phyloP scores from a whole-genome alignment of 352 stramenopile species.

The Phytophthora pistaciae region DNA sequence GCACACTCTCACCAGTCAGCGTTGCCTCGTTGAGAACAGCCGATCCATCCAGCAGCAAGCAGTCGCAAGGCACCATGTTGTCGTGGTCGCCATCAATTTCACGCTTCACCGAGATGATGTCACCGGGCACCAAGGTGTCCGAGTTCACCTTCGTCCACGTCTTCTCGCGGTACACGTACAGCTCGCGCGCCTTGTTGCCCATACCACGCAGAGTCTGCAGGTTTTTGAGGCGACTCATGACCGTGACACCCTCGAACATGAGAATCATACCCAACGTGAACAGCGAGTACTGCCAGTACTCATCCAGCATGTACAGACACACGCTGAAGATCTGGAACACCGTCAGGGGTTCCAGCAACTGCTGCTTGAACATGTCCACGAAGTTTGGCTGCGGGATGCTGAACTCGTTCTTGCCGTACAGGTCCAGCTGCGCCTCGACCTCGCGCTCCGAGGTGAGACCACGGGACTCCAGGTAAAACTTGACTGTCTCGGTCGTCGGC shows the following conservation, averaged over 20 bases:
- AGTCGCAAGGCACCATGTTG: slow-evolving; percentile 95
- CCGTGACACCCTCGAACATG: slow-evolving; percentile 98
- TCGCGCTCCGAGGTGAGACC: slow-evolving; percentile 59
- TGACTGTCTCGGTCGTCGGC: slow-evolving; percentile 64
- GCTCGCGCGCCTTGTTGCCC: slow-evolving; percentile 85
- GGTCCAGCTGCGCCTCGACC: slow-evolving; percentile 58
- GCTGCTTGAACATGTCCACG: slow-evolving; percentile 96
- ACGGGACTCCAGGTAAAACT: slow-evolving; percentile 65
- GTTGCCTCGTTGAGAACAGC: slow-evolving; percentile 99
- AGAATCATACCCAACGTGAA: slow-evolving; percentile 99
- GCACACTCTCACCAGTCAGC: slow-evolving; percentile 98
- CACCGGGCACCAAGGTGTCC: slow-evolving; percentile 92
- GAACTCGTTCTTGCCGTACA: slow-evolving; percentile 94
- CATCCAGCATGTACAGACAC: slow-evolving; percentile 98
- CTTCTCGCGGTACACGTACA: slow-evolving; percentile 93
- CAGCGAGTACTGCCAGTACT: slow-evolving; percentile 99
- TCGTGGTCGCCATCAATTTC: slow-evolving; percentile 82
- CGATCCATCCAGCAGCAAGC: slow-evolving; percentile 94
- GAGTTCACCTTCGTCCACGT: slow-evolving; percentile 88
- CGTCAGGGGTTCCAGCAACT: slow-evolving; percentile 98
- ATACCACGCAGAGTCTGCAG: slow-evolving; percentile 96
- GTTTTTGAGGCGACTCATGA: slow-evolving; percentile 96
- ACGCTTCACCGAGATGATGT: slow-evolving; percentile 94
- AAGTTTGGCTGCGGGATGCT: slow-evolving; percentile 96
- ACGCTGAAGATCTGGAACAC: slow-evolving; percentile 99